Conservation (phyloP, 441 rosid species). For the Erodium trifolium region DNA sequence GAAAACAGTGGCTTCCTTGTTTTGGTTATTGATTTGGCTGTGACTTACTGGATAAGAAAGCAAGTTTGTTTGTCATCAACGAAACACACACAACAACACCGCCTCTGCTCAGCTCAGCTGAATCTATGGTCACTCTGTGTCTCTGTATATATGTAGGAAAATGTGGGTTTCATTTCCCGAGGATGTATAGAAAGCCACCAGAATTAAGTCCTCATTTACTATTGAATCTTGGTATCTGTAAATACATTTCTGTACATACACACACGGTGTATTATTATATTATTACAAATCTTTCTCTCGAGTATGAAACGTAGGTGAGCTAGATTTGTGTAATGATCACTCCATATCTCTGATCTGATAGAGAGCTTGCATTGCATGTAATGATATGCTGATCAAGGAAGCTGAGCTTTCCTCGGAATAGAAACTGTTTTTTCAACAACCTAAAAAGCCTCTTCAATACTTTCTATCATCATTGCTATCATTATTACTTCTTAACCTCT, state of each 20-base stretch:
- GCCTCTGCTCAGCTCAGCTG: neutral
- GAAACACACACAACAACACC: neutral
- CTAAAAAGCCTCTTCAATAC: slow-evolving; percentile 1
- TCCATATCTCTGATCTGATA: neutral
- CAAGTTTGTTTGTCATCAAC: neutral
- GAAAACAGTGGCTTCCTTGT: slow-evolving; percentile 1
- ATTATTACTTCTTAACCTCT: neutral
- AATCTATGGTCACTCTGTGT: neutral
- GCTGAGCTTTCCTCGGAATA: slow-evolving; percentile 2
- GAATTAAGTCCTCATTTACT: neutral
- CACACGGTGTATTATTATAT: neutral
- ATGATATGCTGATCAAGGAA: neutral
- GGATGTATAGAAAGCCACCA: slow-evolving; percentile 1
- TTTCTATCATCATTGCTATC: neutral
- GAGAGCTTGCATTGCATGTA: neutral
- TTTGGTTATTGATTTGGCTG: neutral
- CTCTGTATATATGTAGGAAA: neutral
- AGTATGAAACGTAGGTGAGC: neutral
- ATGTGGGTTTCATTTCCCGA: slow-evolving; percentile 7
- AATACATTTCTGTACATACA: neutral
- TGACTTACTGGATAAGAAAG: neutral
- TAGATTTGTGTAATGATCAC: neutral
- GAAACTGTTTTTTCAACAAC: slow-evolving; percentile 5
- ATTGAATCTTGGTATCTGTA: neutral
- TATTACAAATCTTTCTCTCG: neutral